Percentiles rank a stretch among this genome's conserved stretches.
phyloP scores from a whole-genome alignment of 441 rosid genomes.

The Erodium texanum region DNA sequence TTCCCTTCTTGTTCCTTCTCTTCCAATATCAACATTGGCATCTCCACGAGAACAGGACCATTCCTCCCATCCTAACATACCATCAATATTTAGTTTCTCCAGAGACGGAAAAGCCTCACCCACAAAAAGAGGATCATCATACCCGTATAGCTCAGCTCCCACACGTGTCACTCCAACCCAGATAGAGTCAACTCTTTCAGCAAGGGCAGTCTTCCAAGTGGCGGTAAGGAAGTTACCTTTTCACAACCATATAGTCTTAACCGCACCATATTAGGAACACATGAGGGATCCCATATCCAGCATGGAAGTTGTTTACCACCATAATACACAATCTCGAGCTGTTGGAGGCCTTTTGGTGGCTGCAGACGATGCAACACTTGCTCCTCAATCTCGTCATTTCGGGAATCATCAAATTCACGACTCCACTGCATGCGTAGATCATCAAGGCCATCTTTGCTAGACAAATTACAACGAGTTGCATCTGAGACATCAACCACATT shows the following conservation, averaged over 20 bases:
- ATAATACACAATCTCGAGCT: background rate
- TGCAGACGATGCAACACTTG: slow-evolving; percentile 7
- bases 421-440: too few relatives aligned
- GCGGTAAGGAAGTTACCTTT: background rate
- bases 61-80: too few relatives aligned
- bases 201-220: background rate
- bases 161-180: background rate
- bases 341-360: background rate
- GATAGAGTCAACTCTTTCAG: background rate
- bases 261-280: background rate
- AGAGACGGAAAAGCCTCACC: background rate
- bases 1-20: too few relatives aligned
- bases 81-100: background rate
- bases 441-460: too few relatives aligned
- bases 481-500: too few relatives aligned
- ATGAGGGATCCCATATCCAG: too few relatives aligned
- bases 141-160: background rate
- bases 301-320: background rate
- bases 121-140: background rate
- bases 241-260: too few relatives aligned
- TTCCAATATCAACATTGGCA: too few relatives aligned
- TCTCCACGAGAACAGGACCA: too few relatives aligned
- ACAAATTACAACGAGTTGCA: too few relatives aligned
- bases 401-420: too few relatives aligned
- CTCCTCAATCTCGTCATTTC: too few relatives aligned